phyloP scores from a whole-genome alignment of 106 monocot genomes.

The Dendrobium huoshanense region DNA sequence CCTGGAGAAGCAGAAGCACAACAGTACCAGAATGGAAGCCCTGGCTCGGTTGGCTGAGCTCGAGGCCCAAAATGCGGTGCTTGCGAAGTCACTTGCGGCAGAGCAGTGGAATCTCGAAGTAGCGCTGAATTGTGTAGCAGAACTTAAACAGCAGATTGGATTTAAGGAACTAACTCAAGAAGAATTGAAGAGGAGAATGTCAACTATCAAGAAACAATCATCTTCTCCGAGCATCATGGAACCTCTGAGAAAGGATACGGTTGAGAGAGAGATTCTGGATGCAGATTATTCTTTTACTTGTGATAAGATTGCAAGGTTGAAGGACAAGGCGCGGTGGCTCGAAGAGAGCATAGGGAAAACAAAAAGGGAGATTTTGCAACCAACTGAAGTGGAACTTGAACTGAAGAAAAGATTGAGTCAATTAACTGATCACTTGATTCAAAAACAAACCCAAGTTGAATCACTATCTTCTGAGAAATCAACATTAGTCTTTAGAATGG shows the following conservation, averaged over 20 bases:
- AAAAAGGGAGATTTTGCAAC: conserved; percentile 46
- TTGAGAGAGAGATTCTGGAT: conserved; percentile 62
- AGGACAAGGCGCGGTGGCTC: conserved; percentile 65
- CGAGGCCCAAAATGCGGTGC: conserved; percentile 79
- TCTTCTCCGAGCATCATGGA: conserved; percentile 32
- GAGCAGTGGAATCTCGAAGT: conserved; percentile 78
- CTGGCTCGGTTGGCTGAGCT: conserved; percentile 66
- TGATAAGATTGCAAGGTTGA: conserved; percentile 52
- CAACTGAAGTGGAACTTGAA: conserved; percentile 72
- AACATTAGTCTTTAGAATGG: conserved; percentile 53
- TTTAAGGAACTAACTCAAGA: conserved; percentile 54
- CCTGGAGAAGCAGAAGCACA: conserved; percentile 76
- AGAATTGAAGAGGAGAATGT: conserved; percentile 47
- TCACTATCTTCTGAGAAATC: conserved; percentile 87
- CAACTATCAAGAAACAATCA: conserved; percentile 25
- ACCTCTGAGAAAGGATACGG: conserved; percentile 31
- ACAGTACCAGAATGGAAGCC: conserved; percentile 95
- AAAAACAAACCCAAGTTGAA: conserved; percentile 95
- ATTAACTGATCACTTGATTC: conserved; percentile 87
- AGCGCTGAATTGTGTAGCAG: conserved; percentile 42
- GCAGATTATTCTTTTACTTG: conserved; percentile 69
- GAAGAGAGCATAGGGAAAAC: conserved; percentile 59
- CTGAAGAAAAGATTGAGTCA: conserved; percentile 71
- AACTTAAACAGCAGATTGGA: conserved; percentile 62
- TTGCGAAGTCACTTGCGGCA: conserved; percentile 64